Conservation (phyloP, 2,329 filamentous ascomycete species). For the Trichoderma brevicompactum region DNA sequence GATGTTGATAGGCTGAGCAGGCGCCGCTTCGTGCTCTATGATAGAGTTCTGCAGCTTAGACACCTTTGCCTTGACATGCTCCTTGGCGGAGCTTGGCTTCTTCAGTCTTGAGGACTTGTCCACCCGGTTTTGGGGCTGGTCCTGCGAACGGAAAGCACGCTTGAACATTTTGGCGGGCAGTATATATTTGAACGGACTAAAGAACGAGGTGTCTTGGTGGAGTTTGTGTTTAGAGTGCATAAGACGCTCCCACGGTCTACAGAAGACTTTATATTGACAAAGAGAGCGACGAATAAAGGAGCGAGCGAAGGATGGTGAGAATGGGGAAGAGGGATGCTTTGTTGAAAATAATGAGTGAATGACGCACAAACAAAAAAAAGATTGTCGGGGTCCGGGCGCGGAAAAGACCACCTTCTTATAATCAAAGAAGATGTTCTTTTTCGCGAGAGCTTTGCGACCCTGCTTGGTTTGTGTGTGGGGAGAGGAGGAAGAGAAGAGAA, state of each 20-base stretch:
- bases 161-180: conserved; percentile 74
- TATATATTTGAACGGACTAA: conserved; percentile 31
- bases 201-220: conserved; percentile 34
- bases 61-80: conserved; percentile 69
- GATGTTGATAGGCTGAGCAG: conserved; percentile 31
- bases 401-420: conserved; percentile 53
- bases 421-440: conserved; percentile 54
- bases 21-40: conserved; percentile 56
- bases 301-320: conserved; percentile 50
- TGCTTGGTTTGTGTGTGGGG: conserved; percentile 57
- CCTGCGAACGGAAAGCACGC: conserved; percentile 82
- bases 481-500: conserved; percentile 51
- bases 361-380: conserved; percentile 43
- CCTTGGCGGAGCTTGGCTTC: conserved; percentile 60
- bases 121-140: conserved; percentile 71
- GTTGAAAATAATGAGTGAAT: conserved; percentile 37
- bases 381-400: conserved; percentile 60
- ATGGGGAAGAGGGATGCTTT: conserved; percentile 33
- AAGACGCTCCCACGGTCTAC: conserved; percentile 17
- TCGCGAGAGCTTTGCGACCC: conserved; percentile 62
- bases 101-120: conserved; percentile 87
- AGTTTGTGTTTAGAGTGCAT: conserved; percentile 3
- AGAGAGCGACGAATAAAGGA: conserved; percentile 55
- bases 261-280: neutral
- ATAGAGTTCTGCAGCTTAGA: conserved; percentile 86